Evolutionary conservation across 2,329 filamentous ascomycete genomes (phyloP), one percentile per base, ranked within the genome.

Genomic region (Exophiala phaeomuriformis): DNA sequence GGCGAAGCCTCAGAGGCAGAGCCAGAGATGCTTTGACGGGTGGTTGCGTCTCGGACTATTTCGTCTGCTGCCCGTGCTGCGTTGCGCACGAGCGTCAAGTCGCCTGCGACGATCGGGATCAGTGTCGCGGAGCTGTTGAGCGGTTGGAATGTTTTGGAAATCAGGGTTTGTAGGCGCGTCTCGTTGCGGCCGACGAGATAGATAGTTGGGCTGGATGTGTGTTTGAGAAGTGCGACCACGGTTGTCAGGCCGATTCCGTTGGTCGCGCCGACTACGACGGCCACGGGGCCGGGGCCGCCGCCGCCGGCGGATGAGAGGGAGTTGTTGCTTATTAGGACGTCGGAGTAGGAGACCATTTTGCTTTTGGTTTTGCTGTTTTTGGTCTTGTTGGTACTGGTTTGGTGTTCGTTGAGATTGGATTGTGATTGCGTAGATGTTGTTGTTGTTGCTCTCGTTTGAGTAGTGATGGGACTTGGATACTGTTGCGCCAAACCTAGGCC

Each of bases 181-280:
- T 30, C 19, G 35, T 36, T 30, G 3, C 53, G 53, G 4, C 56
- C 57, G 7, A 61, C 52, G 19, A 61, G 28, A 46, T 57, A 61
- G 48, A 59, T 41, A 3, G 51, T 59, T 3, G 58, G 57, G 2
- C 28, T 12, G 30, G 48, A 37, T 8, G 49, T 61, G 51, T 59
- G 49, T 51, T 51, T 47, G 6, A 56, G 46, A 4, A 57, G 28
- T n/a, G 56, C 53, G 3, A 49, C 48, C 10, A 59, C 32, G 5
- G 58, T 49, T 9, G 51, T 41, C n/a, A 51, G 51, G 6, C 58
- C 58, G 31, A 61, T 61, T 3, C 58, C 58, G 36, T 12, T 37
- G 3, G 56, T 61, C 31, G 41, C 49, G 30, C 58, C 56, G 19
- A 56, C 45, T 19, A 59, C 30, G 2, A 42, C 58, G 10, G 42